Evolutionary conservation across 805 yeast genomes (phyloP), one percentile per base, ranked within the genome.

Genomic region (Cyberlindnera subsufficiens): DNA sequence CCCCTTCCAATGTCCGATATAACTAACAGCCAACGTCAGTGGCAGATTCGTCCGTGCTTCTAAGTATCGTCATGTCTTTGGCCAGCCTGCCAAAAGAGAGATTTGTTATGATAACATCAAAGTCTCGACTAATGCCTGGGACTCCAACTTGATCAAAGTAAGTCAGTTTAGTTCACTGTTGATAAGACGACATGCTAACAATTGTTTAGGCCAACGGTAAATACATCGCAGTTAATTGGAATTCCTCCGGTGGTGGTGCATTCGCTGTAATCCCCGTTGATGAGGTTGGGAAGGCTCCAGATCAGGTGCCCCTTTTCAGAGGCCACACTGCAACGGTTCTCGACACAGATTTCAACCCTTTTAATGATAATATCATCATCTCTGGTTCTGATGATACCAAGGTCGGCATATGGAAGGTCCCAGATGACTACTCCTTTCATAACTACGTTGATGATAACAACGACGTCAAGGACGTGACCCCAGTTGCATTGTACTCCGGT

Each of bases 261-360:
- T 90, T 93, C 69, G 96, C 96, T 1, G 86, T 95, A 11, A 80
- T 93, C 46, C 99, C 99, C 2, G 68, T 87, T 20, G 61, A 63
- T 8, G 96, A 91, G 63, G 82, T 78, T 16, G 98, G 99, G 9
- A 93, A 90, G 60, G 81, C 90, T 7, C 97, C 96, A 4, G 99
- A 93, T 54, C 78, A 82, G 47, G 90, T 89, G 38, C 93, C 99
- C 2, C 72, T 93, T 52, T 93, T 91, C 65, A 79, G 96, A 56
- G 99, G 99, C 14, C 99, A 91, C 63, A 85, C 90, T 29, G 96
- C 96, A 22, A 83, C 95, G 8, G 97, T 93, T 30, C 74, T 93
- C 53, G 99, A 93, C 66, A 91, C 98, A 0, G 96, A 86, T 44
- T 93, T 91, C 72, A 85, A 89, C 65, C 99, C 99, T 2, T 93